These are phyloP conservation scores for Peronospora farinosa DNA, from an alignment of 352 stramenopile species.

Conservation along the genomic window DNA sequence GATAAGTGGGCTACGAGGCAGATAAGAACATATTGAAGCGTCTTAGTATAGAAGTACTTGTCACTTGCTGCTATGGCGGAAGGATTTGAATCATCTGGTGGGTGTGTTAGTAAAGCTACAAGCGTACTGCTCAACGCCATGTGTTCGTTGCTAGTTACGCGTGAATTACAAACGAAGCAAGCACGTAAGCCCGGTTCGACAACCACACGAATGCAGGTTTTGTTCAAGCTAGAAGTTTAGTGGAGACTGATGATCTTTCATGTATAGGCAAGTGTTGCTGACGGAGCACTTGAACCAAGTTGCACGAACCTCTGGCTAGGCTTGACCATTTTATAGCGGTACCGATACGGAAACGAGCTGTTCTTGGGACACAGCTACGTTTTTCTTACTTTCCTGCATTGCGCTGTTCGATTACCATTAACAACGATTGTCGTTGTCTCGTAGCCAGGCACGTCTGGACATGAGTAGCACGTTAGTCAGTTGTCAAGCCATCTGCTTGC, in stretches of 20 bases:
- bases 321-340: neutral
- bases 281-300: neutral
- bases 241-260: neutral
- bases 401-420: constrained; percentile 8
- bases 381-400: neutral
- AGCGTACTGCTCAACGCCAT: constrained; percentile 1
- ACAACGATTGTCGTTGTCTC: constrained; percentile 17
- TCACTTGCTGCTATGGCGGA: constrained; percentile 3
- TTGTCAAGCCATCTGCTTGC: constrained; percentile 12
- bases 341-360: neutral
- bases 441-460: constrained; percentile 13
- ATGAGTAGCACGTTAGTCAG: constrained; percentile 18
- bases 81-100: constrained; percentile 28
- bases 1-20: constrained; percentile 12
- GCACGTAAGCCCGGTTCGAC: constrained; percentile 2
- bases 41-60: constrained; percentile 8
- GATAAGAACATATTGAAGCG: constrained; percentile 5
- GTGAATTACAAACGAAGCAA: constrained; percentile 2
- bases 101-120: constrained; percentile 3
- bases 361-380: constrained; percentile 1
- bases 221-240: constrained; percentile 9
- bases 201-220: constrained; percentile 14
- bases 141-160: constrained; percentile 17
- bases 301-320: neutral
- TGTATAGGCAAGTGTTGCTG: constrained; percentile 6